phyloP scores from a whole-genome alignment of 306 rosid species.

The Vigna radiata region DNA sequence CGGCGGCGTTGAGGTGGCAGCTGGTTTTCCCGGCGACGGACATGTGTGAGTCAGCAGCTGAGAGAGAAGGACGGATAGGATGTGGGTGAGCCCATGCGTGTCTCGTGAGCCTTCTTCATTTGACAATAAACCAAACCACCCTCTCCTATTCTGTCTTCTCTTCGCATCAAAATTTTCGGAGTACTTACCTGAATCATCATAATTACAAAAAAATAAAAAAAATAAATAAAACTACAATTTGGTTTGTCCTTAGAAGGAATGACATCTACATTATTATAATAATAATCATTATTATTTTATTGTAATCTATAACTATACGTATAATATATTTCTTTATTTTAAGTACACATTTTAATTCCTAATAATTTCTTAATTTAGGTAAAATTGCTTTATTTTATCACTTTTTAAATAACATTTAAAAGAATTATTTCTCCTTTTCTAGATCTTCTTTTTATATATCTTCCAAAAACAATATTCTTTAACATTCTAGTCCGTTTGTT shows the following conservation, averaged over 20 bases:
- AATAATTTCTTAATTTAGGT: too few relatives aligned
- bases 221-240: not conserved
- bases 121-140: constrained; percentile 8
- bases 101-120: constrained; percentile 58
- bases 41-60: constrained; percentile 36
- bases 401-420: too few relatives aligned
- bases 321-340: too few relatives aligned
- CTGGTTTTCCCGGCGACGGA: constrained; percentile 43
- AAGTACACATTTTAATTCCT: too few relatives aligned
- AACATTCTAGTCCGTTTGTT: too few relatives aligned
- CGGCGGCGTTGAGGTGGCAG: constrained; percentile 33
- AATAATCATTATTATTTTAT: not conserved
- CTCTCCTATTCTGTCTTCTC: not conserved
- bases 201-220: not conserved
- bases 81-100: constrained; percentile 59
- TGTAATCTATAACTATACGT: too few relatives aligned
- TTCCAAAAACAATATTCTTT: too few relatives aligned
- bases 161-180: not conserved
- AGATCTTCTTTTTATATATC: too few relatives aligned
- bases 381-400: too few relatives aligned
- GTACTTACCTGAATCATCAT: not conserved
- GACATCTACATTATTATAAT: not conserved
- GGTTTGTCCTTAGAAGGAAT: not conserved
- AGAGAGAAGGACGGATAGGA: constrained; percentile 44
- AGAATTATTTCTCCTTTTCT: too few relatives aligned